Evolutionary conservation across 2,329 filamentous ascomycete species (phyloP), one percentile per base, ranked within the genome.

Genomic region (Orbilia quercus): DNA sequence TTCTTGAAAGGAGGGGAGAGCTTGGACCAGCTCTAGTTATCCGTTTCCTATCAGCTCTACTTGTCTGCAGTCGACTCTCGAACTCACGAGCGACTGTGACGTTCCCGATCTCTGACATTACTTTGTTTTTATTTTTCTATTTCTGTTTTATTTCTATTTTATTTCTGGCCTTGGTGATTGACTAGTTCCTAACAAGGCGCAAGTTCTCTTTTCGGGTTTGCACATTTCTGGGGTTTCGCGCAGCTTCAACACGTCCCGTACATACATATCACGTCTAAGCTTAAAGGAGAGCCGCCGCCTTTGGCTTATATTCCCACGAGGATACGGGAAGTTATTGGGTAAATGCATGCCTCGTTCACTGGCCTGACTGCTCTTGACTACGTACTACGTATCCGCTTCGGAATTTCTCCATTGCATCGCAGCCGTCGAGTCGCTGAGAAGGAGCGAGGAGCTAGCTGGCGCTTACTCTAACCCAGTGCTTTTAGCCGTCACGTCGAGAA

Each of bases 231-330:
- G 53, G 36, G 53, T 57, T 55, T 57, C 53, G 53, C 38, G 53
- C 53, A 44, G 36, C 51, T 58, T 51, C 36, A 58, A 66, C 62
- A 57, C 53, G 62, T 66, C 53, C 45, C 16, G 38, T 64, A 12
- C 22, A 16, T 36, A n/a, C 28, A 31, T n/a, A n/a, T 63, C 42
- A 44, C 47, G 23, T 48, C 60, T 58, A 66, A 58, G 11, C 62
- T 55, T 54, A 59, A 69, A 54, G 25, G 64, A 47, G 64, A 22
- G n/a, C 9, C 31, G 11, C 25, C 18, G 16, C 25, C 16, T 31
- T 60, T 31, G n/a, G 51, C 31, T 72, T 53, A 51, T 45, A 64
- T 58, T 51, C 62, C 57, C 62, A 57, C 51, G 42, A 65, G 44
- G 40, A 12, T 40, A 65, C 62, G 62, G 62, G 20, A 42, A 16